Evolutionary conservation across 2,329 filamentous ascomycete species (phyloP), one percentile per base, ranked within the genome.

Genomic region (Phyllosticta paracitricarpa): DNA sequence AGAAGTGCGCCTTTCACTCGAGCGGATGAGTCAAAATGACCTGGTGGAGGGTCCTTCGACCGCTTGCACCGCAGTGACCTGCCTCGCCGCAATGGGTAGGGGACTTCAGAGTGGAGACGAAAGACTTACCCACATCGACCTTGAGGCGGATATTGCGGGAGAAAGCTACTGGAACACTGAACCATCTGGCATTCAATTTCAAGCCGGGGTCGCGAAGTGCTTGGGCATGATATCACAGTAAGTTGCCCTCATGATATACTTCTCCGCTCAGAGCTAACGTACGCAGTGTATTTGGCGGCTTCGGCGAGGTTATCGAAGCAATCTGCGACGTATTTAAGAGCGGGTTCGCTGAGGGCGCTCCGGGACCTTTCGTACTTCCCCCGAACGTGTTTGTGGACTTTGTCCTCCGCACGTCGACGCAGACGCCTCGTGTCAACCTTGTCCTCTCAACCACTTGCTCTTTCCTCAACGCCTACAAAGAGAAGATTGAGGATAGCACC

Each of bases 311-410:
- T 10, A 81, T 88, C 24, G 89, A 92, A 68, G 80, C 84, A 3
- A 84, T 87, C 35, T 94, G 89, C 73, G 81, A 80, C 62, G 83
- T 92, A 56, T 79, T 93, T 57, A 84, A 86, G 51, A 82, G 85
- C 22, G 90, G 90, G 0, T 92, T 92, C 68, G 86, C 86, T 0
- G 90, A 95, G 71, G 82, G 80, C 0, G 82, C 85, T 26, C 83
- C 87, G 2, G 89, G 89, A 0, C 88, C 89, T 0, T 93, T 94
- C 67, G 89, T 92, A 8, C 84, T 95, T 63, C 81, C 86, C 2
- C 79, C 87, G 0, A 76, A 80, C 0, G 79, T 84, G 64, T 83
- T 89, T n/a, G 83, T 85, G 10, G 79, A 84, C 52, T 88, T 89
- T 69, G 79, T 94, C 55, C 78, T 81, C 3, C 81, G 81, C 58